Percentiles rank a stretch among this genome's conserved stretches.
phyloP scores from a whole-genome alignment of 352 stramenopile genomes.

The Pythium phragmiticola region DNA sequence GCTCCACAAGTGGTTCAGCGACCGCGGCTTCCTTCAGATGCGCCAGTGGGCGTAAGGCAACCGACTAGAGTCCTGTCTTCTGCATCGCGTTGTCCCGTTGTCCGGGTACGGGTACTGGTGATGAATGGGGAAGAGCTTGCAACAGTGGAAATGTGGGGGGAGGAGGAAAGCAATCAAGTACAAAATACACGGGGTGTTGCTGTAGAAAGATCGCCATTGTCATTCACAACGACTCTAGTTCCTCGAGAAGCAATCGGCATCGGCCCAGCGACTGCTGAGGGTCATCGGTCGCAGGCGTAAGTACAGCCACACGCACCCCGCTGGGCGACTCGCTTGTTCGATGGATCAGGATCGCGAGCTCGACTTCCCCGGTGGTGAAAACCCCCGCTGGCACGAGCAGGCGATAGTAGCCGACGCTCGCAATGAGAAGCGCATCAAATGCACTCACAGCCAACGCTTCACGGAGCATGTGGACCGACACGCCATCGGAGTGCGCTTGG shows the following conservation, averaged over 20 bases:
- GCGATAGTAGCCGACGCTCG: constrained; percentile 46
- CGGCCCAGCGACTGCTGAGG: neutral
- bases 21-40: constrained; percentile 66
- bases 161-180: neutral
- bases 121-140: neutral
- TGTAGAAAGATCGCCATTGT: neutral
- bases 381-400: constrained; percentile 19
- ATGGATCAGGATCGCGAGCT: constrained; percentile 1
- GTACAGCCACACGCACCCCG: constrained; percentile 4
- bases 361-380: neutral
- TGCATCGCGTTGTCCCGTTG: neutral
- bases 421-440: constrained; percentile 53
- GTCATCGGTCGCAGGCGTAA: neutral
- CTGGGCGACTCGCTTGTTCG: constrained; percentile 5
- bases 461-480: constrained; percentile 42
- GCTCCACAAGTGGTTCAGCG: constrained; percentile 85
- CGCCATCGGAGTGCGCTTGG: constrained; percentile 22
- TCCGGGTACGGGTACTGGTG: neutral
- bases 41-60: constrained; percentile 59
- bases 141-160: neutral
- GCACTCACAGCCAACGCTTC: constrained; percentile 50
- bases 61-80: neutral
- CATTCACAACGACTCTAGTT: constrained; percentile 12
- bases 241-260: constrained; percentile 6
- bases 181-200: constrained; percentile 1